Evolutionary conservation across 306 rosid species (phyloP).

Genomic region (Casuarina glauca): DNA sequence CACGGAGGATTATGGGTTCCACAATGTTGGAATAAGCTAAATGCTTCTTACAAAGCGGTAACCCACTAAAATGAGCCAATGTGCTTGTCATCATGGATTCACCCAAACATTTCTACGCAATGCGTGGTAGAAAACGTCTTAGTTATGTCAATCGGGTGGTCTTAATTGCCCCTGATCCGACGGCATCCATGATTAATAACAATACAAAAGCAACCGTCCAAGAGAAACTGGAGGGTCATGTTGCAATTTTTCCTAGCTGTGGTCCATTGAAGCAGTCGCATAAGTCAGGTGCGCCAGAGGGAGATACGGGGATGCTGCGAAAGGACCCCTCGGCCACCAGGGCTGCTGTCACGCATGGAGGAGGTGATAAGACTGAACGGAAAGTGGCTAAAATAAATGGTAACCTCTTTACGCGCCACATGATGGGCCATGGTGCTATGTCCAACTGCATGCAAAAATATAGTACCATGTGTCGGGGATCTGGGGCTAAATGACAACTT

Average conservation of each 20-base stretch:
- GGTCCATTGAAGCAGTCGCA: slow-evolving; percentile 45
- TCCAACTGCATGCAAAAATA: slow-evolving; percentile 40
- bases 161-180: slow-evolving; percentile 36
- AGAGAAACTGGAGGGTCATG: slow-evolving; percentile 34
- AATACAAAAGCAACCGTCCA: slow-evolving; percentile 39
- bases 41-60: slow-evolving; percentile 26
- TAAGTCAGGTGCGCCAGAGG: slow-evolving; percentile 10
- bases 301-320: slow-evolving; percentile 26
- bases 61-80: slow-evolving; percentile 16
- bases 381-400: slow-evolving; percentile 44
- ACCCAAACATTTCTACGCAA: too few species aligned
- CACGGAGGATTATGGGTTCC: slow-evolving; percentile 43
- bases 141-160: slow-evolving; percentile 27
- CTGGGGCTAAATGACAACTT: slow-evolving; percentile 57
- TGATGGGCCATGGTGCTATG: slow-evolving; percentile 25
- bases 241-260: slow-evolving; percentile 36
- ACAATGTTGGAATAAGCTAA: slow-evolving; percentile 34
- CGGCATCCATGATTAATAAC: slow-evolving; percentile 20
- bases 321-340: slow-evolving; percentile 34
- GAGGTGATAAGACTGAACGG: slow-evolving; percentile 42
- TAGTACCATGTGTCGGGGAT: slow-evolving; percentile 57
- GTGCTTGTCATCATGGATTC: too few species aligned
- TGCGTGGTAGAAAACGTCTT: too few species aligned
- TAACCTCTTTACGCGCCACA: slow-evolving; percentile 34
- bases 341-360: slow-evolving; percentile 20